Conservation (phyloP, 768 basidiomycete genomes). For the Cubamyces lactineus region DNA sequence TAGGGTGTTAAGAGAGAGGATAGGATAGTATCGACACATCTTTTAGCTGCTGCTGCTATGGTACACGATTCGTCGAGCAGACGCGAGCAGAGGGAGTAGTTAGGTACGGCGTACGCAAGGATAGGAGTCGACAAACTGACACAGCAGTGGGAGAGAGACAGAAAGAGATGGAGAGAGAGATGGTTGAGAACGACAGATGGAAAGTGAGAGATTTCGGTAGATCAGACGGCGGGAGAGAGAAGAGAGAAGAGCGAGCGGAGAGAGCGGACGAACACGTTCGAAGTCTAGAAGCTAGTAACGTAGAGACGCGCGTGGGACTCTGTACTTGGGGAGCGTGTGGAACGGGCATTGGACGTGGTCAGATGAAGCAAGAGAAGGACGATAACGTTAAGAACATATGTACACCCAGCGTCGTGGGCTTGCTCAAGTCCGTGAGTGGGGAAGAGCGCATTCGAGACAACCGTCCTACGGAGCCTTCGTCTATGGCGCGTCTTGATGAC, state of each 20-base stretch:
- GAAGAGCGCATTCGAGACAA: constrained; percentile 18
- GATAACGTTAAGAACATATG: constrained; percentile 12
- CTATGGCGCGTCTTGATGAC: constrained; percentile 14
- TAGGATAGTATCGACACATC: constrained; percentile 28
- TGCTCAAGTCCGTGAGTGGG: constrained; percentile 15
- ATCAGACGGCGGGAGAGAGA: constrained; percentile 1
- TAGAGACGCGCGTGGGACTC: constrained; percentile 20
- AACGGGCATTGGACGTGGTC: constrained; percentile 7
- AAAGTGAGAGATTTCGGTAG: constrained; percentile 12
- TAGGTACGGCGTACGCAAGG: constrained; percentile 11
- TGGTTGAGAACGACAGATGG: constrained; percentile 15
- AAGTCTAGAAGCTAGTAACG: constrained; percentile 25
- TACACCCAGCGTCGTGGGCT: constrained; percentile 19
- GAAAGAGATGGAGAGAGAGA: constrained; percentile 11
- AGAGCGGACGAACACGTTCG: constrained; percentile 24
- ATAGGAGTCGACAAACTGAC: constrained; percentile 20
- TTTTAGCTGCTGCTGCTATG: constrained; percentile 27
- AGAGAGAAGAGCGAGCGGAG: constrained; percentile 16
- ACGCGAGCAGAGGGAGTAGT: constrained; percentile 21
- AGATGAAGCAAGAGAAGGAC: neutral
- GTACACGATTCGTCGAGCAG: constrained; percentile 20
- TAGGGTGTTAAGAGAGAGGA: constrained; percentile 21
- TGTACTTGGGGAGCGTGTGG: constrained; percentile 5
- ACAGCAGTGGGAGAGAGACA: constrained; percentile 24
- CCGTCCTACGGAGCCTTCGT: constrained; percentile 14